These are phyloP conservation scores for Deuterostichococcus epilithicus DNA, from an alignment of 139 green algal genomes.

Conservation along the genomic window DNA sequence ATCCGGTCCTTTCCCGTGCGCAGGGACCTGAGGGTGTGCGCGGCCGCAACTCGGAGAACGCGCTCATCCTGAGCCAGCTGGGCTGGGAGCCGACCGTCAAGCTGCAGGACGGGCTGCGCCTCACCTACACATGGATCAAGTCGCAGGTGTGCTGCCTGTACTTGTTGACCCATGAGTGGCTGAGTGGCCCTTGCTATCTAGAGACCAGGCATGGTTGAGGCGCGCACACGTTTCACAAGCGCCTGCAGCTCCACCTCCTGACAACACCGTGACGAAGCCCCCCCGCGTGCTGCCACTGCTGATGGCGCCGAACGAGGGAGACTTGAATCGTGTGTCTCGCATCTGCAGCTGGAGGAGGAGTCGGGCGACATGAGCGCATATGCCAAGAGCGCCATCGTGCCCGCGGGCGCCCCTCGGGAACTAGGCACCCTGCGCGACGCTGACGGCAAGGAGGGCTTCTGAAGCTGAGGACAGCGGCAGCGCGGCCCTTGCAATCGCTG, in stretches of 20 bases:
- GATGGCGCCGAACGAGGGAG: too few species aligned
- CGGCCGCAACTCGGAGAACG: constrained; percentile 93
- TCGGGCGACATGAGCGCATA: constrained; percentile 58
- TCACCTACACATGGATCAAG: constrained; percentile 90
- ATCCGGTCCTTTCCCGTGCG: too few species aligned
- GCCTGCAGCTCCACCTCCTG: too few species aligned
- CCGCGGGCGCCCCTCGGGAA: constrained; percentile 77
- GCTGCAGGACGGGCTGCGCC: constrained; percentile 76
- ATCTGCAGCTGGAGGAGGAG: not conserved
- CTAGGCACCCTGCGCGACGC: constrained; percentile 84
- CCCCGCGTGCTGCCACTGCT: too few species aligned
- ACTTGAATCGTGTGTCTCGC: too few species aligned
- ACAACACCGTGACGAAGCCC: too few species aligned
- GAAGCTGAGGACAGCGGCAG: too few species aligned
- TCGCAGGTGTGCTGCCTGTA: constrained; percentile 34
- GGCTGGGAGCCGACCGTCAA: constrained; percentile 92
- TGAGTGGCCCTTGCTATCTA: too few species aligned
- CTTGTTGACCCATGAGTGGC: too few species aligned
- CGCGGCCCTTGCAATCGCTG: too few species aligned
- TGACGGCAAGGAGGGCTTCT: constrained; percentile 71
- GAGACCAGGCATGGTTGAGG: too few species aligned
- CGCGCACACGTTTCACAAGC: too few species aligned
- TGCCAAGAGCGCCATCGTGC: constrained; percentile 73
- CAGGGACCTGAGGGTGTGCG: constrained; percentile 94
- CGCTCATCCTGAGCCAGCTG: constrained; percentile 94